A percentile compares a stretch with the other conserved stretches of the same genome.
These are phyloP conservation scores for Leccinum barrowsii DNA, from an alignment of 768 basidiomycete genomes.

Conservation along the genomic window DNA sequence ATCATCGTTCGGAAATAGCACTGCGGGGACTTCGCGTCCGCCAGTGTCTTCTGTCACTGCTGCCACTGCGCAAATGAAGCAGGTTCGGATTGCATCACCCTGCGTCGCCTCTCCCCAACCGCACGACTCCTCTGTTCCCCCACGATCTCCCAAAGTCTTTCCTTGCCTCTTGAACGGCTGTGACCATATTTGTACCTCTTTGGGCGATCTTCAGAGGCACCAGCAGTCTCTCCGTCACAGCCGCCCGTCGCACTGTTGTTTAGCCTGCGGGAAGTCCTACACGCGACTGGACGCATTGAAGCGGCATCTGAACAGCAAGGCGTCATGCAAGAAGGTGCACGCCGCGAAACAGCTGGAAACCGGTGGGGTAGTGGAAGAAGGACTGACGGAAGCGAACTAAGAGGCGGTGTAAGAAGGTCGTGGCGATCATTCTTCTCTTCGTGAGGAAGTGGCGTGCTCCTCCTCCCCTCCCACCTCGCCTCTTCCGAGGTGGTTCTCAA, in stretches of 20 bases:
- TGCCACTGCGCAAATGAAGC: constrained; percentile 10
- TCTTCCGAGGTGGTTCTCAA: not conserved
- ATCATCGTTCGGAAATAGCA: not conserved
- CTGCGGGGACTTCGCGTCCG: not conserved
- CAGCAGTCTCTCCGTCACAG: constrained; percentile 29
- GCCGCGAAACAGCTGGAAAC: constrained; percentile 8
- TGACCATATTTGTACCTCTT: constrained; percentile 26
- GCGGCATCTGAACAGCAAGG: constrained; percentile 31
- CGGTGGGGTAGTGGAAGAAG: constrained; percentile 6
- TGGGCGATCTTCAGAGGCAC: constrained; percentile 28
- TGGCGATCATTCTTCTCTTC: constrained; percentile 6
- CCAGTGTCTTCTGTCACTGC: constrained; percentile 5
- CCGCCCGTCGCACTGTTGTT: constrained; percentile 20
- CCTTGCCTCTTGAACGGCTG: constrained; percentile 25
- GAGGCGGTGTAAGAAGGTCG: constrained; percentile 12
- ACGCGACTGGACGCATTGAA: constrained; percentile 32
- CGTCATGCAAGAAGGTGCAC: constrained; percentile 25
- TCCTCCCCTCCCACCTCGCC: not conserved
- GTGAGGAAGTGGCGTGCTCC: constrained; percentile 20
- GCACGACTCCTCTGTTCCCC: not conserved
- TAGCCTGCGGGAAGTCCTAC: constrained; percentile 26
- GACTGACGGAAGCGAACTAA: constrained; percentile 14
- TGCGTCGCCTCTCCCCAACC: constrained; percentile 3
- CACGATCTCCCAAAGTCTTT: constrained; percentile 17
- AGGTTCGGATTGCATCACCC: constrained; percentile 16